Conservation (phyloP, 2,329 filamentous ascomycete species). For the Xylariaceae sp. region DNA sequence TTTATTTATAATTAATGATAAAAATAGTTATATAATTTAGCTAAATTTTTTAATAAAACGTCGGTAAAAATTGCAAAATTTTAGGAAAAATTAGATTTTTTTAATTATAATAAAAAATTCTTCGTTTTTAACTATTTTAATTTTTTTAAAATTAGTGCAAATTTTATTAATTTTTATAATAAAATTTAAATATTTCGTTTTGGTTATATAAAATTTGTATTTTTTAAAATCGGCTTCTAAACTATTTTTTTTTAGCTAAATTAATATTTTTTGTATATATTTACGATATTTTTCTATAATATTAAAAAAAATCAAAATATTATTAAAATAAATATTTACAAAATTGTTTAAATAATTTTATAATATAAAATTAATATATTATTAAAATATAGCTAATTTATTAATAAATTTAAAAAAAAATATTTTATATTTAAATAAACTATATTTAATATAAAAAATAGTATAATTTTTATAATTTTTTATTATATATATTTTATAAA, state of each 20-base stretch:
- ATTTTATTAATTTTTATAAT: too few species aligned
- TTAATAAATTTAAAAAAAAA: not conserved
- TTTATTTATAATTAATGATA: not conserved
- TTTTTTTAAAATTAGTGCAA: not conserved
- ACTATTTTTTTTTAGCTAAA: not conserved
- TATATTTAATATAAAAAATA: not conserved
- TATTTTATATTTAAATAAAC: not conserved
- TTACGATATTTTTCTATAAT: not conserved
- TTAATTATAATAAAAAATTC: too few species aligned
- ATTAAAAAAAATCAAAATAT: slow-evolving; percentile 3
- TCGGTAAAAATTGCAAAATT: slow-evolving; percentile 2
- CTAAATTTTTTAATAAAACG: not conserved
- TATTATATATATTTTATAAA: not conserved
- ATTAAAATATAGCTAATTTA: not conserved
- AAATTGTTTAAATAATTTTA: not conserved
- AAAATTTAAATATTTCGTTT: too few species aligned
- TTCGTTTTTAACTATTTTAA: slow-evolving; percentile 1
- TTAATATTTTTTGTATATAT: not conserved
- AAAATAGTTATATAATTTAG: not conserved
- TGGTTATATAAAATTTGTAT: too few species aligned
- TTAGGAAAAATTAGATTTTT: not conserved
- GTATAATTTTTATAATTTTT: not conserved
- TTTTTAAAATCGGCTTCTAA: too few species aligned
- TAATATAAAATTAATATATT: not conserved
- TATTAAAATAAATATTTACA: not conserved